Evolutionary conservation across 352 stramenopile genomes (phyloP), one percentile per base, ranked within the genome.

Genomic region (Pythium dissotocum): DNA sequence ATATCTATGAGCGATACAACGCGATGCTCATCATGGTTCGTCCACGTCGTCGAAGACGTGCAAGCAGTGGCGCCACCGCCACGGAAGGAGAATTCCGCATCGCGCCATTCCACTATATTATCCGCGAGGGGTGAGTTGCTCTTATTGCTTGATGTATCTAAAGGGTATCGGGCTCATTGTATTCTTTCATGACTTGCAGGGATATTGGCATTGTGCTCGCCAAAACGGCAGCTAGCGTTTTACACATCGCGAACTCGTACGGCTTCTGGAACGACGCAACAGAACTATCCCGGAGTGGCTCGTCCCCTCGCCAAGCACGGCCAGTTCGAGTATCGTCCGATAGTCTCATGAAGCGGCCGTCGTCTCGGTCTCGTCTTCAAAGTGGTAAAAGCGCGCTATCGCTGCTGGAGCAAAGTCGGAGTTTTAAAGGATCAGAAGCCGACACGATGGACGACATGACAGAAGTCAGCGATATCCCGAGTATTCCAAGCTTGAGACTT

Each of bases 201-300:
- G 83, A 91, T 68, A 85, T 90, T 63, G 81, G 83, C 0, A 86
- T 91, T 75, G 71, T 90, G 7, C 75, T 91, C 32, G 77, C 81
- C 4, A 82, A 76, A 68, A 77, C 58, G 9, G 80, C 83, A 10
- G 78, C 78, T 1, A 69, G 73, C 10, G 80, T 88, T 28, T 76
- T 86, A 16, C 70, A 78, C n/a, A 87, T 90, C n/a, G 76, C 84
- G 18, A 83, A 66, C 24, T 77, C 79, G 4, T 89, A 89, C 48
- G 77, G 74, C 4, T 79, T 75, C 21, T 89, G 81, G 81, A 72
- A 69, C 13, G 64, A 73, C 21, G 21, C 21, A 44, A 36, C 6
- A 9, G 30, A 62, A 9, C 4, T 14, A n/a, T 33, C 18, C 4
- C 57, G 42, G 32, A 56, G 28, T 57, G 33, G 14, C 2, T 58